A percentile compares a stretch with the other conserved stretches of the same genome.
phyloP scores from a whole-genome alignment of 108 stramenopile species.

The Conticribra weissflogii region DNA sequence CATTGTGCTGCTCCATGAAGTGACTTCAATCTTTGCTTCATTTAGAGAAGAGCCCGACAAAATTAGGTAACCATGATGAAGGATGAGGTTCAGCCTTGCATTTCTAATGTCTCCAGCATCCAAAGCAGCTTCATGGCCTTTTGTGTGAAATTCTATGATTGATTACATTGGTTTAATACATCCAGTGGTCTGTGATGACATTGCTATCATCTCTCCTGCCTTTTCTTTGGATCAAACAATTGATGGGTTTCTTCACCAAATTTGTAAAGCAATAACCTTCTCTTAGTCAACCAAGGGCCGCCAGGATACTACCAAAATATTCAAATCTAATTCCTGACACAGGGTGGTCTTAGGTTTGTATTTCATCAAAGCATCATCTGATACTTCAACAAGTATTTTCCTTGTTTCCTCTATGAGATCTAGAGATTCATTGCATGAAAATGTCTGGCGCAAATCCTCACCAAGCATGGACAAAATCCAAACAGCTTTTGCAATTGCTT shows the following conservation, averaged over 20 bases:
- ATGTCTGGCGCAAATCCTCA: not conserved
- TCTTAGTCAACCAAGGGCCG: not conserved
- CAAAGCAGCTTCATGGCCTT: not conserved
- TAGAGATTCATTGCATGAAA: not conserved
- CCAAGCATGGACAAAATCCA: slow-evolving; percentile 12
- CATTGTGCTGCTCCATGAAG: not conserved
- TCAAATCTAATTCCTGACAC: slow-evolving; percentile 15
- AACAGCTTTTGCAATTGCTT: slow-evolving; percentile 3
- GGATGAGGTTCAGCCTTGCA: not conserved
- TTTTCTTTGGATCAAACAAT: not conserved
- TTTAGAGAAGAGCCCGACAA: not conserved
- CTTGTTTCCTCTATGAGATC: slow-evolving; percentile 1
- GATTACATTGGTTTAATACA: slow-evolving; percentile 4
- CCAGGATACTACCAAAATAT: slow-evolving; percentile 15
- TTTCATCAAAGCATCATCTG: slow-evolving; percentile 15
- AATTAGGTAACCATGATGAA: not conserved
- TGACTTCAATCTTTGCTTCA: not conserved
- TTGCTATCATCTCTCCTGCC: slow-evolving; percentile 1
- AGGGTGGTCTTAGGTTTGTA: slow-evolving; percentile 3
- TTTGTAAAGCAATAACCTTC: slow-evolving; percentile 9
- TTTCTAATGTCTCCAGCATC: not conserved
- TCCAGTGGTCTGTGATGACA: not conserved
- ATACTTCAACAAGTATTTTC: slow-evolving; percentile 6
- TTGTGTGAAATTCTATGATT: not conserved
- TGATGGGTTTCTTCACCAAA: slow-evolving; percentile 7